Evolutionary conservation across 2,329 filamentous ascomycete genomes (phyloP).

Genomic region (Endothia cerciana): DNA sequence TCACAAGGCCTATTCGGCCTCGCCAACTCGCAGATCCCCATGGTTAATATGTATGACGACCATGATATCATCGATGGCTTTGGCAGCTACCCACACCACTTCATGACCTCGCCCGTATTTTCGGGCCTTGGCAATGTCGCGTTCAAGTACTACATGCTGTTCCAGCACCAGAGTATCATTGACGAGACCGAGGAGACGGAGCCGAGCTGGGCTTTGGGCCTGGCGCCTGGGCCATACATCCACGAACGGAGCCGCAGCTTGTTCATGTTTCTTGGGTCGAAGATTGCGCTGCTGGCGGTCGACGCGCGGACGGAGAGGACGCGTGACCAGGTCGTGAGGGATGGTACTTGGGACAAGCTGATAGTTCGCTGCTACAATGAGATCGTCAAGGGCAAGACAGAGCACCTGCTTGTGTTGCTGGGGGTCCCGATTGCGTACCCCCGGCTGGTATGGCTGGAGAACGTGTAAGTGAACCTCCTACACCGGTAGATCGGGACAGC

Average conservation of each 20-base stretch:
- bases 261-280: conserved; percentile 81
- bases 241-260: conserved; percentile 81
- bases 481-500: not conserved
- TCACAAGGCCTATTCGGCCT: conserved; percentile 93
- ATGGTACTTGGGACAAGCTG: conserved; percentile 82
- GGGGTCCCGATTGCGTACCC: conserved; percentile 86
- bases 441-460: conserved; percentile 73
- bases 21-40: conserved; percentile 91
- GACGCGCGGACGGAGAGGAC: conserved; percentile 92
- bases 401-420: conserved; percentile 86
- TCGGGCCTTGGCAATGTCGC: conserved; percentile 86
- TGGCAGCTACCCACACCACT: conserved; percentile 88
- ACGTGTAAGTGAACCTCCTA: conserved; percentile 57
- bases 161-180: conserved; percentile 89
- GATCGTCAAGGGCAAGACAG: conserved; percentile 80
- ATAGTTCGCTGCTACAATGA: conserved; percentile 86
- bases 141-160: conserved; percentile 98
- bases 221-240: conserved; percentile 85
- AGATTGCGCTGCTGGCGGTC: conserved; percentile 80
- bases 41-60: conserved; percentile 98
- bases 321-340: conserved; percentile 76
- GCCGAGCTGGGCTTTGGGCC: conserved; percentile 88
- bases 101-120: conserved; percentile 90
- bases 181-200: conserved; percentile 82
- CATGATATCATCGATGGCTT: conserved; percentile 92